phyloP scores from a whole-genome alignment of 257 asterid species.

The Solanum peruvianum region DNA sequence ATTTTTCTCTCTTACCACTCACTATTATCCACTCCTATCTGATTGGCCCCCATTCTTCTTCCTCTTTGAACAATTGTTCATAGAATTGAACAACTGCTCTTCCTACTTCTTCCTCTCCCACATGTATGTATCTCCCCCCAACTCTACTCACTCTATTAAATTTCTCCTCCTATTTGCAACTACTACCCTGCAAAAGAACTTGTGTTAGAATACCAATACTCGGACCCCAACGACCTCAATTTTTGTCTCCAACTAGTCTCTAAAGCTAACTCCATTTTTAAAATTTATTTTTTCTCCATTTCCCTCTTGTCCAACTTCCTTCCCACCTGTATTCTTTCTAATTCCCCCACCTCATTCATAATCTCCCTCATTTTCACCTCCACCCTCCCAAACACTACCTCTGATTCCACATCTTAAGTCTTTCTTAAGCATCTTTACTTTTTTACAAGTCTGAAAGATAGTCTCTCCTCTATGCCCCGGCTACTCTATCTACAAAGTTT shows the following conservation, averaged over 20 bases:
- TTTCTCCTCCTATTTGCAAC: neutral
- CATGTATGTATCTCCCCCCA: neutral
- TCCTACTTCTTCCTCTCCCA: neutral
- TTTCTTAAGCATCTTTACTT: neutral
- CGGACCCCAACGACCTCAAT: neutral
- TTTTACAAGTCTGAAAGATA: neutral
- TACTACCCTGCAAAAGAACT: neutral
- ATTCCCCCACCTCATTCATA: neutral
- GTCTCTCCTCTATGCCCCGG: neutral
- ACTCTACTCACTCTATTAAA: neutral
- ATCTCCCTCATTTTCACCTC: neutral
- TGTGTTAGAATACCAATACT: neutral
- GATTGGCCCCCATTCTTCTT: neutral
- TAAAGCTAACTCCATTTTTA: neutral
- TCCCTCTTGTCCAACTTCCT: neutral
- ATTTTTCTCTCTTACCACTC: neutral
- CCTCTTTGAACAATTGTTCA: neutral
- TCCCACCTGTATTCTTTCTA: neutral
- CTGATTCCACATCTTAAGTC: neutral
- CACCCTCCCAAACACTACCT: neutral
- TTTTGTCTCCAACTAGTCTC: neutral
- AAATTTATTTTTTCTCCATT: neutral
- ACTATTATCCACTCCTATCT: neutral
- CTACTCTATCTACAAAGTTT: neutral
- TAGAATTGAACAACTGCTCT: neutral